Percentiles rank a stretch among this genome's conserved stretches.
Evolutionary conservation across 257 asterid genomes (phyloP).

Genomic region (Fraxinus excelsior): DNA sequence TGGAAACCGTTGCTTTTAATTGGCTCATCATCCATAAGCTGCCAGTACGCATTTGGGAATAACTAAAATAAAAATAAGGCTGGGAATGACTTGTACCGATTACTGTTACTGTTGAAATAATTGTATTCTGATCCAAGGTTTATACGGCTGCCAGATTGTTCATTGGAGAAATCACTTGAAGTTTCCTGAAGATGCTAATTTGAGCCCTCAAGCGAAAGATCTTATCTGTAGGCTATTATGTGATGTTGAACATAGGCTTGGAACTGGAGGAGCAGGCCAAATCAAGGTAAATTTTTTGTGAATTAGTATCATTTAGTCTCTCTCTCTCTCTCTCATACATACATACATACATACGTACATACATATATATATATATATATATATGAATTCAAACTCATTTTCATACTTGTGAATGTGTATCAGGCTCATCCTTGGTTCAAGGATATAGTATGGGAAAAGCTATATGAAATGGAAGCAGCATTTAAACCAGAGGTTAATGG

Average conservation of each 20-base stretch:
- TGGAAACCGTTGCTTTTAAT: background rate
- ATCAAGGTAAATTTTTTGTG: constrained; percentile 60
- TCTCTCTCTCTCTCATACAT: background rate
- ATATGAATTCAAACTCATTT: background rate
- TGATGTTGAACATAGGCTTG: constrained; percentile 93
- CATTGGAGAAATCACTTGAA: constrained; percentile 92
- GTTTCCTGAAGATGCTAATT: constrained; percentile 75
- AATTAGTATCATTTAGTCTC: constrained; percentile 6
- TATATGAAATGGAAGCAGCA: constrained; percentile 97
- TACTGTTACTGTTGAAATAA: constrained; percentile 14
- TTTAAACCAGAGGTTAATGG: constrained; percentile 89
- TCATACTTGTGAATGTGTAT: constrained; percentile 25
- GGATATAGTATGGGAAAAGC: constrained; percentile 81
- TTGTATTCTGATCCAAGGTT: constrained; percentile 24
- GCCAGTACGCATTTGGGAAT: constrained; percentile 17
- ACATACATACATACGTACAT: background rate
- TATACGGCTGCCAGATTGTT: constrained; percentile 66
- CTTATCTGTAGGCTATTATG: constrained; percentile 84
- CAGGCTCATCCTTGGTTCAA: constrained; percentile 97
- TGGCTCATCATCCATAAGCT: constrained; percentile 2
- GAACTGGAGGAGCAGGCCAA: constrained; percentile 84
- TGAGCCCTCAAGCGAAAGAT: constrained; percentile 86
- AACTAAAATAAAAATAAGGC: constrained; percentile 4
- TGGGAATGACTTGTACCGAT: constrained; percentile 9
- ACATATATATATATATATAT: background rate